Percentiles rank a stretch among this genome's conserved stretches.
These are phyloP conservation scores for Plasmodium malariae DNA, from an alignment of 169 alveolate species.

Conservation along the genomic window DNA sequence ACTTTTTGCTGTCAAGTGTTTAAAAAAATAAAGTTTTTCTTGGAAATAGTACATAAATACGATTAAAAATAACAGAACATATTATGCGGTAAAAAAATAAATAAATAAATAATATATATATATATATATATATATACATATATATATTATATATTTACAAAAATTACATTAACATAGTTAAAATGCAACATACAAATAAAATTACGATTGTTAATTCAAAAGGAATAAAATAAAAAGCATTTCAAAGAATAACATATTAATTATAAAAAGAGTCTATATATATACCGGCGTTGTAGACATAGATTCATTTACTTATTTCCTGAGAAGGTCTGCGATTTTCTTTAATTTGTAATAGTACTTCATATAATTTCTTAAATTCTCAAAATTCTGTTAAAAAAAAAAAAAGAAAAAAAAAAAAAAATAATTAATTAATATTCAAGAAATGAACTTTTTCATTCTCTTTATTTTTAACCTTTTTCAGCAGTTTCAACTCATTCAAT, in stretches of 20 bases:
- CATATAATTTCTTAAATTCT: conserved; percentile 4
- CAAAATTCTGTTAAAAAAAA: conserved; percentile 25
- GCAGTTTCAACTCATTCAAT: conserved; percentile 5
- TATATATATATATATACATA: too few species aligned
- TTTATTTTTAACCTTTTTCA: conserved; percentile 20
- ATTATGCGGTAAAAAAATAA: too few species aligned
- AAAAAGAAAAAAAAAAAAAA: neutral
- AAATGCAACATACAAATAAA: too few species aligned
- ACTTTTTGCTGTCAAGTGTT: too few species aligned
- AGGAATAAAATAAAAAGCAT: too few species aligned
- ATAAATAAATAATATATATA: too few species aligned
- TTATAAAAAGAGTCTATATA: neutral
- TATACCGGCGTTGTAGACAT: conserved; percentile 15
- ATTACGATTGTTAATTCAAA: too few species aligned
- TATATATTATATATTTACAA: too few species aligned
- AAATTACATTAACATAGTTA: too few species aligned
- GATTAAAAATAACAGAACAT: too few species aligned
- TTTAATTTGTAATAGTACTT: conserved; percentile 32
- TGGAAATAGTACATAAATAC: too few species aligned
- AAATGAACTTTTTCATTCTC: neutral
- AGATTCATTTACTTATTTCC: neutral
- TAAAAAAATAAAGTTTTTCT: too few species aligned
- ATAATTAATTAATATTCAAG: neutral
- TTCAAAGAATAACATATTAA: neutral
- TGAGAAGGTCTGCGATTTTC: conserved; percentile 38